Percentiles rank a stretch among this genome's conserved stretches.
Evolutionary conservation across 257 asterid species (phyloP).

Genomic region (Cordia subcordata): DNA sequence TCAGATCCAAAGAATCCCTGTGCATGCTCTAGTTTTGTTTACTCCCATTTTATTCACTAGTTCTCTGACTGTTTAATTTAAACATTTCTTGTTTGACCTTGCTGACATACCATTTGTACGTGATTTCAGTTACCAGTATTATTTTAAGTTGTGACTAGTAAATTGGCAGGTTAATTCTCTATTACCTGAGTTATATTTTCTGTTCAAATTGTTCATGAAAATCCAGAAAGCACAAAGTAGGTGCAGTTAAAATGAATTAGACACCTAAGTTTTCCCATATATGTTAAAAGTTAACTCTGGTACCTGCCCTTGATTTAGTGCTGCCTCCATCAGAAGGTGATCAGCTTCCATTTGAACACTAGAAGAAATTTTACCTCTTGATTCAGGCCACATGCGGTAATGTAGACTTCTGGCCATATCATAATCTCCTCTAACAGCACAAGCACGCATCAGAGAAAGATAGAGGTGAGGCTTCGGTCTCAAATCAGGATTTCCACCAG

Average conservation of each 20-base stretch:
- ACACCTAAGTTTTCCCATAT: background rate
- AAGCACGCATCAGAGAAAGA: constrained; percentile 65
- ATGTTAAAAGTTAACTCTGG: background rate
- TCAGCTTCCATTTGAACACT: constrained; percentile 53
- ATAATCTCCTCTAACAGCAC: constrained; percentile 59
- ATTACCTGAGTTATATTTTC: too few relatives aligned
- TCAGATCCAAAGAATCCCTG: too few relatives aligned
- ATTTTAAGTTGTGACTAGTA: too few relatives aligned
- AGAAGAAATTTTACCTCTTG: constrained; percentile 52
- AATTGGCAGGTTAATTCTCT: too few relatives aligned
- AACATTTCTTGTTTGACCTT: too few relatives aligned
- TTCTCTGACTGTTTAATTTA: too few relatives aligned
- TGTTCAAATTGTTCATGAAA: background rate
- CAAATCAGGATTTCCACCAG: constrained; percentile 31
- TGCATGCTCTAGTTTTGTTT: too few relatives aligned
- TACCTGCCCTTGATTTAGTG: constrained; percentile 66
- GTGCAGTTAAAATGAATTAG: background rate
- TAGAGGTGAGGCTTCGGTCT: constrained; percentile 76
- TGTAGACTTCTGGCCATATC: constrained; percentile 38
- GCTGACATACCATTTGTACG: too few relatives aligned
- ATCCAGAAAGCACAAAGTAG: background rate
- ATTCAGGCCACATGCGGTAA: constrained; percentile 67
- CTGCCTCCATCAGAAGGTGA: constrained; percentile 73
- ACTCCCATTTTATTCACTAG: too few relatives aligned
- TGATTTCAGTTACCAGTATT: too few relatives aligned